Conservation (phyloP, 805 yeast species). For the Ogataea polymorpha region DNA sequence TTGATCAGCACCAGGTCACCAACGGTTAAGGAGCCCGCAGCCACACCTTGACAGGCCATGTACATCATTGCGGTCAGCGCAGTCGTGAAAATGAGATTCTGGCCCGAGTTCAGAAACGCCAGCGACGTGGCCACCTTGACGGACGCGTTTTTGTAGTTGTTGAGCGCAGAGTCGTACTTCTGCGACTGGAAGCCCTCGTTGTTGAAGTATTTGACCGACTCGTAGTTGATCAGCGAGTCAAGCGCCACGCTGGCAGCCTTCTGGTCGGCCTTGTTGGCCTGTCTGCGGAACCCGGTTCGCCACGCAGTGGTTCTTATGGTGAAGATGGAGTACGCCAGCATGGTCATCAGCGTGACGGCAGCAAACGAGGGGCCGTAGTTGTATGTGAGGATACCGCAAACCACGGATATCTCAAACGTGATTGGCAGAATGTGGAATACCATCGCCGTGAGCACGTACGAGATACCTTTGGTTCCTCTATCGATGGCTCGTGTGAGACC, state of each 20-base stretch:
- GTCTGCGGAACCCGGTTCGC: slow-evolving; percentile 89
- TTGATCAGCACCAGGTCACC: slow-evolving; percentile 94
- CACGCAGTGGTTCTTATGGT: slow-evolving; percentile 93
- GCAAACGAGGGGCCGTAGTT: slow-evolving; percentile 90
- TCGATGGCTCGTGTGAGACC: slow-evolving; percentile 95
- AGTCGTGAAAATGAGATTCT: slow-evolving; percentile 73
- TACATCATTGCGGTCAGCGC: slow-evolving; percentile 98
- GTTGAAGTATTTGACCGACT: slow-evolving; percentile 91
- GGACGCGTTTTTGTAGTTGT: slow-evolving; percentile 68
- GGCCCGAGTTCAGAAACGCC: slow-evolving; percentile 77
- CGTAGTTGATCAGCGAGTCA: slow-evolving; percentile 91
- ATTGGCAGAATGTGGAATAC: slow-evolving; percentile 96
- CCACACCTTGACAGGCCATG: slow-evolving; percentile 95
- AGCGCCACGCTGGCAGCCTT: slow-evolving; percentile 93
- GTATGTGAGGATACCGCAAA: slow-evolving; percentile 89
- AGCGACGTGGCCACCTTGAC: slow-evolving; percentile 82
- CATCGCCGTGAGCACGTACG: slow-evolving; percentile 90
- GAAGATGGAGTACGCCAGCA: slow-evolving; percentile 83
- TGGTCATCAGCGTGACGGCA: slow-evolving; percentile 80
- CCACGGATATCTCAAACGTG: slow-evolving; percentile 86
- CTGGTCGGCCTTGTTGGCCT: slow-evolving; percentile 91
- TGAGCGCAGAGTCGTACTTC: slow-evolving; percentile 76
- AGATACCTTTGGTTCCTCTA: slow-evolving; percentile 95
- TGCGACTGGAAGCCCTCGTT: slow-evolving; percentile 76
- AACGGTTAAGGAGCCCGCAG: slow-evolving; percentile 75